These are phyloP conservation scores for Fusarium pseudograminearum DNA, from an alignment of 2,329 filamentous ascomycete genomes.

Conservation along the genomic window DNA sequence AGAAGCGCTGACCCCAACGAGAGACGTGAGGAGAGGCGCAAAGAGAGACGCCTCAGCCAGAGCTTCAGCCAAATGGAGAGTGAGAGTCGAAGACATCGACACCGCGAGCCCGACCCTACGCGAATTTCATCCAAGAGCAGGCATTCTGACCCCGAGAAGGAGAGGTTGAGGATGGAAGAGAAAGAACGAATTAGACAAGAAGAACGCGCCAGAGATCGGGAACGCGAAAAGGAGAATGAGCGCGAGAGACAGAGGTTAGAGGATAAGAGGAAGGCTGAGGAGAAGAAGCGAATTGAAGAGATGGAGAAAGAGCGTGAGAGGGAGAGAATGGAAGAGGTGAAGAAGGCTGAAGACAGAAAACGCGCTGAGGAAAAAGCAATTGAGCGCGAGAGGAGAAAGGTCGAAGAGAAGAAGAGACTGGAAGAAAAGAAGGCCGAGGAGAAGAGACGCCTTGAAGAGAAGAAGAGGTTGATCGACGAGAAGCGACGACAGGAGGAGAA, in stretches of 20 bases:
- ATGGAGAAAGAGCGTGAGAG: slow-evolving; percentile 24
- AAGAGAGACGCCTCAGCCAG: slow-evolving; percentile 19
- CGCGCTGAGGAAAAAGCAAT: slow-evolving; percentile 10
- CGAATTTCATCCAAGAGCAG: slow-evolving; percentile 10
- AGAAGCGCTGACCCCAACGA: slow-evolving; percentile 14
- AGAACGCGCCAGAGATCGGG: slow-evolving; percentile 14
- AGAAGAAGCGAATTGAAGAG: slow-evolving; percentile 13
- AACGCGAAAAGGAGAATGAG: slow-evolving; percentile 28
- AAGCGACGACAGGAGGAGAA: slow-evolving; percentile 17
- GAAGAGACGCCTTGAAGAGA: slow-evolving; percentile 18
- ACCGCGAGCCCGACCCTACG: slow-evolving; percentile 6
- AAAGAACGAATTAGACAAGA: slow-evolving; percentile 13
- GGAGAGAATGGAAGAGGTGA: slow-evolving; percentile 8
- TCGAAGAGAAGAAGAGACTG: slow-evolving; percentile 12
- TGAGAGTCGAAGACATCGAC: slow-evolving; percentile 7
- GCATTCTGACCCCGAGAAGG: slow-evolving; percentile 19
- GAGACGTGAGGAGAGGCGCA: slow-evolving; percentile 2
- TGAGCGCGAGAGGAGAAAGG: slow-evolving; percentile 2
- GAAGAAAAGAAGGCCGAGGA: slow-evolving; percentile 20
- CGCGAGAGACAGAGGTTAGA: slow-evolving; percentile 16
- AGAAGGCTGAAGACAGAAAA: slow-evolving; percentile 9
- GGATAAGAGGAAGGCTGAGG: slow-evolving; percentile 19
- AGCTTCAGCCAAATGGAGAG: slow-evolving; percentile 19
- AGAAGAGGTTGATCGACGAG: slow-evolving; percentile 19
- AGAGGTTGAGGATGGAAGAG: slow-evolving; percentile 20